Evolutionary conservation across 306 rosid genomes (phyloP).

Genomic region (Acacia melanoxylon): DNA sequence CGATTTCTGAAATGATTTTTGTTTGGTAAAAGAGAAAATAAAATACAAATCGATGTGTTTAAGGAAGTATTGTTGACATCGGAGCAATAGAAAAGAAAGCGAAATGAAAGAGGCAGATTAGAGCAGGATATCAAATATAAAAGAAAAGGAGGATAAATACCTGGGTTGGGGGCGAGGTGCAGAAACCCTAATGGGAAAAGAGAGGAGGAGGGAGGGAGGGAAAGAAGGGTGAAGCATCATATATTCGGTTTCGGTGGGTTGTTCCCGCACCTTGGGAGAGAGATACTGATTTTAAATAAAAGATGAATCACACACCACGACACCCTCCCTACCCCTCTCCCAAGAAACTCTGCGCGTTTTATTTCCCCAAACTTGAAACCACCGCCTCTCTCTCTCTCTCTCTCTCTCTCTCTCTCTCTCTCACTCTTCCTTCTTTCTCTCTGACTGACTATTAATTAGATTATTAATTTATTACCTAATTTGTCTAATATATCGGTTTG

Average conservation of each 20-base stretch:
- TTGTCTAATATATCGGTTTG: too few species aligned
- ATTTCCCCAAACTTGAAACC: constrained; percentile 6
- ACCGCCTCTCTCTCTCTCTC: constrained; percentile 37
- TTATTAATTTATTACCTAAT: too few species aligned
- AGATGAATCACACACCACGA: background rate
- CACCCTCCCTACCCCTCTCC: background rate
- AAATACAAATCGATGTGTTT: background rate
- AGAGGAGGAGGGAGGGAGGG: constrained; percentile 22
- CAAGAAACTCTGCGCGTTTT: background rate
- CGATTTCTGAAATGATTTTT: background rate
- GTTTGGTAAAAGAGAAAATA: background rate
- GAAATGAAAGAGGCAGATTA: background rate
- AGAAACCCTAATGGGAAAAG: constrained; percentile 5
- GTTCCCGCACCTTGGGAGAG: constrained; percentile 22
- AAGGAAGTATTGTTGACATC: background rate
- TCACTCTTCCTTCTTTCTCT: background rate
- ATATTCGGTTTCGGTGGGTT: background rate
- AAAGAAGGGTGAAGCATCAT: background rate
- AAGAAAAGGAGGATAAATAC: background rate
- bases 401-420: background rate
- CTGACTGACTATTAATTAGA: background rate
- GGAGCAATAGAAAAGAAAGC: background rate
- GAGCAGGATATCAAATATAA: background rate
- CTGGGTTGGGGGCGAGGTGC: background rate
- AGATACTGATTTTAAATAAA: background rate